Evolutionary conservation across 2,329 filamentous ascomycete species (phyloP), one percentile per base, ranked within the genome.

Genomic region (Talaromyces sp.): DNA sequence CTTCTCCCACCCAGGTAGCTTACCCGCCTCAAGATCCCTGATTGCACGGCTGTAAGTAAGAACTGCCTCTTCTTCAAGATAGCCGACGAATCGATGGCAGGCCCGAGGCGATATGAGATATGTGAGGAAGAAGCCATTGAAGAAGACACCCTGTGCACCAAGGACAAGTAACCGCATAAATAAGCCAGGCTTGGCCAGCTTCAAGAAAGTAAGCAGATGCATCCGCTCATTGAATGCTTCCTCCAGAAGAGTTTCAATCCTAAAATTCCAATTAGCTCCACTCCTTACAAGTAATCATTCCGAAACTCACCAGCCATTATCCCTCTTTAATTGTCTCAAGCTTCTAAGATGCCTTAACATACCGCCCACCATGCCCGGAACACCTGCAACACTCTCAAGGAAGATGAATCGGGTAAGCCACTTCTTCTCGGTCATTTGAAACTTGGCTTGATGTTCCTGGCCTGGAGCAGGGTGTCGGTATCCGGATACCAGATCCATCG

Each of bases 11-110:
- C 85, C 84, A 0, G 92, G 91, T 13, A 97, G 78, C 60, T 84
- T 83, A n/a, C 93, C 93, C 2, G 82, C 80, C 59, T 97, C 92
- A 25, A 99, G 83, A 68, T 97, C 94, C 64, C 85, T 80, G 66
- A 97, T 88, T 60, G 90, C 89, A 50, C 91, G 86, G 0, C 91
- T 93, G 77, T 99, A 99, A 0, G 94, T 97, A 69, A 96, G 83
- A 1, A 97, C 93, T 7, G 94, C 94, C 74, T 99, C 93, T 73
- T 97, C 94, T 75, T 99, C 94, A 11, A 99, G 84, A 67, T 97
- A 97, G 1, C 92, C 94, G 54, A 97, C 92, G 73, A 99, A 97
- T 46, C 94, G 88, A 74, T 99, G 94, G 68, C 89, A 93, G 62
- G 89, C 93, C 61, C 87, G 85, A 5, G 94, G 93, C 1, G 88